phyloP scores from a whole-genome alignment of 495 filamentous ascomycete genomes.

The Tricharina praecox region DNA sequence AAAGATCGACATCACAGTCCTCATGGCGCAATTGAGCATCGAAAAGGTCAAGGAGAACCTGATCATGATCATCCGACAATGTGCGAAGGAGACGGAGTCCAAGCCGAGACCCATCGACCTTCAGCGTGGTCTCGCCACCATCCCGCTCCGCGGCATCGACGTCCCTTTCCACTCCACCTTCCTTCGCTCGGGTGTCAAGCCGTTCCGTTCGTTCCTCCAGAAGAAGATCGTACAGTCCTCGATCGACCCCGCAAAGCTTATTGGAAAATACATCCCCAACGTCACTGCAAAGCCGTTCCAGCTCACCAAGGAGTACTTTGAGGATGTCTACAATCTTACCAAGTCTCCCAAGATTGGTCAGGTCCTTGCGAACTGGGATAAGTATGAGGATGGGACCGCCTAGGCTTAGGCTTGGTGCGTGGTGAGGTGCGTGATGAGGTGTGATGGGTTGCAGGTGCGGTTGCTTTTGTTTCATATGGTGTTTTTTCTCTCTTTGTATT shows the following conservation, averaged over 20 bases:
- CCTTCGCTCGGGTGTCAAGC: constrained; percentile 91
- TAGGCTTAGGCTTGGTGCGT: neutral
- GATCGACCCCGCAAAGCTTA: constrained; percentile 86
- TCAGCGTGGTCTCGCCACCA: constrained; percentile 89
- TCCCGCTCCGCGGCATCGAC: constrained; percentile 90
- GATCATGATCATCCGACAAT: constrained; percentile 69
- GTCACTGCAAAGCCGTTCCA: constrained; percentile 92
- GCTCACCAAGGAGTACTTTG: constrained; percentile 95
- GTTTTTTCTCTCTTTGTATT: too few relatives aligned
- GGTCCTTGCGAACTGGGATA: constrained; percentile 72
- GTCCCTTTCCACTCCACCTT: constrained; percentile 99
- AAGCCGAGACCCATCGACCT: constrained; percentile 80
- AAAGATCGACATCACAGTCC: constrained; percentile 85
- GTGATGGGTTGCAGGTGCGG: neutral
- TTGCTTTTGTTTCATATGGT: constrained; percentile 6
- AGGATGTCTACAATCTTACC: constrained; percentile 88
- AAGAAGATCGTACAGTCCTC: constrained; percentile 99
- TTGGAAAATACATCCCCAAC: constrained; percentile 98
- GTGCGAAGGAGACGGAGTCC: constrained; percentile 63
- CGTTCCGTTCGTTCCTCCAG: constrained; percentile 87
- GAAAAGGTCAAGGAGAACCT: constrained; percentile 64
- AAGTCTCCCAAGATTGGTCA: constrained; percentile 82
- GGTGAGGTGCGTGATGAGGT: neutral
- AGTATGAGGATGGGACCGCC: constrained; percentile 35
- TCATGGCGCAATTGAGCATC: constrained; percentile 65